Evolutionary conservation across 2,329 filamentous ascomycete genomes (phyloP), one percentile per base, ranked within the genome.

Genomic region (Xenosphaeropsis pyriputrescens): DNA sequence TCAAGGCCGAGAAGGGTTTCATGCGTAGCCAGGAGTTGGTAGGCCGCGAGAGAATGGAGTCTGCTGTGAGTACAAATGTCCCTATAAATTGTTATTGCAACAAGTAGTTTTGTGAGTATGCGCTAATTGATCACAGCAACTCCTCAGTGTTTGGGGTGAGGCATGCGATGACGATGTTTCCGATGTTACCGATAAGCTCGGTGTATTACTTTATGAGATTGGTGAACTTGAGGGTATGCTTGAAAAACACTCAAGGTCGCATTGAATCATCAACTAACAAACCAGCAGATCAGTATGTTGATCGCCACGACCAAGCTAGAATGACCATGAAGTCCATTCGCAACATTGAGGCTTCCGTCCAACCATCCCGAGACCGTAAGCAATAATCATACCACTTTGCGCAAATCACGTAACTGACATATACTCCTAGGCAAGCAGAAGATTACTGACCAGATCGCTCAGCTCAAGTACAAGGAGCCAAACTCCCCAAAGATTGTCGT

Each of bases 1-100:
- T 98, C 46, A 98, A 98, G 75, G 98, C 98, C 91, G 91, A 98
- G 68, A 98, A 98, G 78, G 96, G 98, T 58, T 85, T 95, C 40
- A 98, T 98, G 91, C 85, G 91, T 61, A 95, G 86, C 59, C 79
- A 96, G 71, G 91, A 98, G 59, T 72, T 85, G 36, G 91, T 96
- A 38, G 86, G 86, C 34, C 80, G 86, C 55, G 91, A 98, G 70
- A 79, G 91, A 52, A 96, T 96, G 86, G 91, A 96, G 54, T 89
- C 95, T 48, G 91, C 91, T 55, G 86, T 94, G 82, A 55, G 85
- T 72, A 31, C 35, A 32, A 32, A 15, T 38, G n/a, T 15, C 15
- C 33, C 5, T 14, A 38, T 13, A 29, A 8, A 26, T 29, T 26
- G 22, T n/a, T 2, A 6, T 29, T 29, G 22, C 26, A 19, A 26